phyloP scores from a whole-genome alignment of 257 asterid genomes.

The Fraxinus pennsylvanica region DNA sequence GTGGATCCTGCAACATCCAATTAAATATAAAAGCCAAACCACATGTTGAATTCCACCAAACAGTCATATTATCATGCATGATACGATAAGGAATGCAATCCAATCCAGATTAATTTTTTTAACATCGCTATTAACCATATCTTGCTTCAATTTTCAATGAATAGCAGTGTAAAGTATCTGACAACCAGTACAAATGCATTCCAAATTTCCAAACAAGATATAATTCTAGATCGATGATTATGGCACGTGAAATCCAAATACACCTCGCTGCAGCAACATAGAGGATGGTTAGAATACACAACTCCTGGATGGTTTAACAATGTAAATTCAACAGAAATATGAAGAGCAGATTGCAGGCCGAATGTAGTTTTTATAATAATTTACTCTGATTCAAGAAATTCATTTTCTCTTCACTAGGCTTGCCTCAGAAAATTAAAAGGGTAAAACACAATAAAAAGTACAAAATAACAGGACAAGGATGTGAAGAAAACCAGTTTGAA shows the following conservation, averaged over 20 bases:
- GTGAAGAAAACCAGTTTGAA: not conserved
- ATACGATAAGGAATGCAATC: not conserved
- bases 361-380: not conserved
- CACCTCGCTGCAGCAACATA: not conserved
- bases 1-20: conserved; percentile 64
- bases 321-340: not conserved
- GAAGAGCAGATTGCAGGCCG: conserved; percentile 5
- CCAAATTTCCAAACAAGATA: not conserved
- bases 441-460: conserved; percentile 2
- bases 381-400: not conserved
- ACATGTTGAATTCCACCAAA: not conserved
- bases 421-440: not conserved
- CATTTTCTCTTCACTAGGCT: conserved; percentile 3
- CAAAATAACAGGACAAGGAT: not conserved
- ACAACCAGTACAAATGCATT: not conserved
- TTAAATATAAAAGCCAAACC: conserved; percentile 15
- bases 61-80: not conserved
- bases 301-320: conserved; percentile 4
- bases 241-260: not conserved
- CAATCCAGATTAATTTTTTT: not conserved
- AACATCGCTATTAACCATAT: not conserved
- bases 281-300: not conserved
- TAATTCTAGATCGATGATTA: not conserved
- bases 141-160: not conserved
- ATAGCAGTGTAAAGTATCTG: not conserved